Base-by-base conservation (phyloP, 78 protist genomes). In the Anaeramoeba ignava region DNA sequence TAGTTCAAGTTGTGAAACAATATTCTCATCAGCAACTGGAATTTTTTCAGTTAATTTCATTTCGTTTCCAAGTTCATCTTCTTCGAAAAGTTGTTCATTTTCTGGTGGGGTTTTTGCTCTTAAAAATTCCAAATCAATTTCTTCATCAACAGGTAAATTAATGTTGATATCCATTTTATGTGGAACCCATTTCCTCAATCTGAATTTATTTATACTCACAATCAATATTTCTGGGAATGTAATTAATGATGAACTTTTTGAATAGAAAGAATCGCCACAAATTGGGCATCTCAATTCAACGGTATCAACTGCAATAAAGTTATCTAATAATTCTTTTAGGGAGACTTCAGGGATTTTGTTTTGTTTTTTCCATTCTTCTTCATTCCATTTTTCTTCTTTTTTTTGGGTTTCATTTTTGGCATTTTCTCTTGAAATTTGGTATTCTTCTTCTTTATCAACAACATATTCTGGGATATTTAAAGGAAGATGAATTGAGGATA, bases 391-490 rank as follows among this genome's bases (percentile, higher is more conserved):
- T 54, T 54, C 73, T 8, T 17, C 73, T 54, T 54, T 54, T 54
- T 54, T 17, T 54, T 54, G 36, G 73, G 80, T 42, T 78, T 1
- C 12, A 54, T 23, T 85, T 79, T 36, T 3, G 41, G 85, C 41
- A 1, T n/a, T 31, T 80, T 33, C 3, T 81, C 0, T 88, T 88
- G 38, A 38, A 82, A 2, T 67, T 87, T 23, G 67, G 82, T 83
- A 85, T 91, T 85, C 81, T 23, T 91, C 84, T 33, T 40, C 85
- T 0, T 91, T 91, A 42, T 89, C 33, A 33, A 85, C 83, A 37
- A 82, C 17, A 17, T 0, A 17, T 38, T 78, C 83, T 27, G 33
- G 3, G n/a, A 88, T 23, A 0, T 85, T 42, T 38, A 86, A 38
- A 33, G 78, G n/a, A n/a, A 81, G 68, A 34, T 0, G 0, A n/a